Conservation (phyloP, 176 grass and related monocot genomes). For the Urochloa ruziziensis region DNA sequence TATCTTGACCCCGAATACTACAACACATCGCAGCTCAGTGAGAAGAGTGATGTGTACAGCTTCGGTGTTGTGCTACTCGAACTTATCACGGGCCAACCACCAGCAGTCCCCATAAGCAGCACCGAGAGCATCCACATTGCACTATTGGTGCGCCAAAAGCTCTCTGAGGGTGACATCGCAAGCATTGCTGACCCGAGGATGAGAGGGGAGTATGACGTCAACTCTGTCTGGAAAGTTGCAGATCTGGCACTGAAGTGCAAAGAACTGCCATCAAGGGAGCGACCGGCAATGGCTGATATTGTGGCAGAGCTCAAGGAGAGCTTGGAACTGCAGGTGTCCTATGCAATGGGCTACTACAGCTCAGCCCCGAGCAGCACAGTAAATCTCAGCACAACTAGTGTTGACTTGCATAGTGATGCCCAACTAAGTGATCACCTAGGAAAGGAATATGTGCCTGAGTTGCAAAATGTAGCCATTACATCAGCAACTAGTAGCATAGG, state of each 20-base stretch:
- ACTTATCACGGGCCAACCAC: slow-evolving; percentile 23
- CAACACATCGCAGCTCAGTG: slow-evolving; percentile 39
- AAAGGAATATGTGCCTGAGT: neutral
- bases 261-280: slow-evolving; percentile 26
- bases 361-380: slow-evolving; percentile 15
- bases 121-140: slow-evolving; percentile 39
- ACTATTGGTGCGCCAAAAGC: slow-evolving; percentile 35
- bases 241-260: slow-evolving; percentile 43
- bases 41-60: slow-evolving; percentile 44
- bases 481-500: neutral
- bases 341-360: neutral
- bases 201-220: slow-evolving; percentile 21
- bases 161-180: slow-evolving; percentile 32
- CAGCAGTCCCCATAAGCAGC: neutral
- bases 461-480: neutral
- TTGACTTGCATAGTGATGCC: neutral
- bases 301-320: slow-evolving; percentile 40
- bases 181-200: slow-evolving; percentile 33
- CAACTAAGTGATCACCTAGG: neutral
- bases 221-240: slow-evolving; percentile 41
- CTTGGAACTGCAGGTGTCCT: slow-evolving; percentile 20
- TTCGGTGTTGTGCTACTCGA: slow-evolving; percentile 45
- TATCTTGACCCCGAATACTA: slow-evolving; percentile 67
- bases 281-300: slow-evolving; percentile 33
- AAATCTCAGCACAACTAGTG: neutral